Base-by-base conservation (phyloP, 306 rosid genomes). In the Vigna radiata region DNA sequence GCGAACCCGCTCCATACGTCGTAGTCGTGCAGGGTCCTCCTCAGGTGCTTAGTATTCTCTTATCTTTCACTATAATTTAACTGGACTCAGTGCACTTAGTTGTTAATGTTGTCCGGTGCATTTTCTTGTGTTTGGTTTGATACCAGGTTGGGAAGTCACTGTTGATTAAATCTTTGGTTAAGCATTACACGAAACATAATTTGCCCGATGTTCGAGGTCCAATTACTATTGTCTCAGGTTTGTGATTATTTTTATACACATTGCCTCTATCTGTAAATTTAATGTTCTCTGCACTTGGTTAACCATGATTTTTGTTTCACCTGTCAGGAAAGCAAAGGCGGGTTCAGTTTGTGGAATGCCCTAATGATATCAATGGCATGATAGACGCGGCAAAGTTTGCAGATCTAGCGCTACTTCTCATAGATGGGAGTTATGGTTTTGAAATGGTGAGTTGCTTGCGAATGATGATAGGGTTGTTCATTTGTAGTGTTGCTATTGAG, bases 11-110 rank as follows among this genome's bases (percentile, higher is more conserved):
- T 58, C 98, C 98, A 0, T 95, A 55, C 54, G 97, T 95, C 19
- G 79, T 95, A 68, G 91, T 92, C 19, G 97, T 95, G 41, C 98
- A 95, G n/a, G 98, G 98, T 47, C 97, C 98, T 48, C 97, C 98
- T 33, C 76, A 87, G 96, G 98, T 92, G 27, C 67, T 12, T 31
- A 2, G 50, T 61, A 1, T 55, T 61, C 12, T 50, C 25, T 79
- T 11, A 0, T 14, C 14, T 46, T 73, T 6, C 49, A 3, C 39
- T 16, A 33, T 1, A 47, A 43, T 27, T 54, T 37, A 43, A 19
- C 53, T 0, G 6, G 9, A 62, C 70, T 37, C 36, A n/a, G 12
- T 66, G 9, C 21, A 50, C 18, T 49, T 68, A 7, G 31, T 41
- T 41, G 7, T 18, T 66, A 19, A 12, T 23, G 37, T 68, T 46